Conservation (phyloP, 306 rosid species). For the Vachellia pachyceras region DNA sequence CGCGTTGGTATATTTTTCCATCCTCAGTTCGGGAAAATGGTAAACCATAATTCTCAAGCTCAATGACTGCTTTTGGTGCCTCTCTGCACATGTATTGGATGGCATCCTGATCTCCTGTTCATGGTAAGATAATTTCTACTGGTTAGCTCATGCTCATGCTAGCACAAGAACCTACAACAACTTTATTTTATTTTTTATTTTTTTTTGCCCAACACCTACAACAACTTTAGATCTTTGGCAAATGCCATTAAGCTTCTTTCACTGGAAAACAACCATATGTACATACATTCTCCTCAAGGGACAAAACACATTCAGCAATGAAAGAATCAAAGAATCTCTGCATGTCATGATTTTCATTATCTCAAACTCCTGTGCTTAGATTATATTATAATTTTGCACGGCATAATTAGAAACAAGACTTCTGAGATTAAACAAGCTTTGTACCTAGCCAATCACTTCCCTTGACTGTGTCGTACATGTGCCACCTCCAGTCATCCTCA, state of each 20-base stretch:
- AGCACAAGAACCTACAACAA: conserved; percentile 11
- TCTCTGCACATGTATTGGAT: conserved; percentile 96
- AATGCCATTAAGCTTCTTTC: conserved; percentile 20
- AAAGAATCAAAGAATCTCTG: conserved; percentile 10
- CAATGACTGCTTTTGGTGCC: conserved; percentile 95
- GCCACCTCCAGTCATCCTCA: conserved; percentile 99
- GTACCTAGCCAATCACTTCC: conserved; percentile 97
- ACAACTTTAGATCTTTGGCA: neutral
- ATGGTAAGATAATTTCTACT: neutral
- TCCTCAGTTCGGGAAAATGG: conserved; percentile 93
- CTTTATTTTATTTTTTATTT: too few relatives aligned
- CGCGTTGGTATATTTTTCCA: conserved; percentile 92
- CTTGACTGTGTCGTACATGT: conserved; percentile 95
- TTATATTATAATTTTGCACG: neutral
- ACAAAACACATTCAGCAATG: conserved; percentile 1
- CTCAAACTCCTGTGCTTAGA: neutral
- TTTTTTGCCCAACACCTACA: too few relatives aligned
- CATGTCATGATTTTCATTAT: conserved; percentile 1
- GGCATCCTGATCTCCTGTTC: conserved; percentile 94
- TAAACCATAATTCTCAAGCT: conserved; percentile 89
- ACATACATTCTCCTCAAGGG: conserved; percentile 21
- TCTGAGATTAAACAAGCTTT: neutral
- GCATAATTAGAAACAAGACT: neutral
- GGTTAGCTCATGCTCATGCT: conserved; percentile 19
- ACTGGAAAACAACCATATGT: conserved; percentile 28